These are phyloP conservation scores for Microdochium bolleyi DNA, from an alignment of 2,329 filamentous ascomycete species.

Conservation along the genomic window DNA sequence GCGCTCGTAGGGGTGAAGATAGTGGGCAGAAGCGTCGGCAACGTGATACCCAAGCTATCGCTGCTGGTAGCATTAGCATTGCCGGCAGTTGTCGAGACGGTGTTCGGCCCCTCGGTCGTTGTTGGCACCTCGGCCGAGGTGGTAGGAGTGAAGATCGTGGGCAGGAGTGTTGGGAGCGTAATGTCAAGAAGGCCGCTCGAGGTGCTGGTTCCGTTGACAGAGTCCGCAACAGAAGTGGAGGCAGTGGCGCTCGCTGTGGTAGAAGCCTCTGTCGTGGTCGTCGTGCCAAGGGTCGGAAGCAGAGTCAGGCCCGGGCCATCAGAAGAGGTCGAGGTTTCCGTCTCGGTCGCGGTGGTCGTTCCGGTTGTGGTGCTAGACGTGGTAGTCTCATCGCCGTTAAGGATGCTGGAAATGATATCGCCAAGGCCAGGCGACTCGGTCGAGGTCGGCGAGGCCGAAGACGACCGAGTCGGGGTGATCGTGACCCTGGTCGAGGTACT, in stretches of 20 bases:
- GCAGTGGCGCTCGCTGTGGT: neutral
- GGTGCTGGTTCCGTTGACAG: conserved; percentile 1
- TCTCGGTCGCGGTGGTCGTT: conserved; percentile 6
- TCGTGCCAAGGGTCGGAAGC: neutral
- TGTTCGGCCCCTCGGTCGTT: neutral
- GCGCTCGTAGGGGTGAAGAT: neutral
- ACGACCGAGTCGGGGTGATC: neutral
- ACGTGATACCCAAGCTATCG: neutral
- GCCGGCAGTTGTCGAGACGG: neutral
- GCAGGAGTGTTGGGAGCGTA: neutral
- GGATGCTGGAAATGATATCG: neutral
- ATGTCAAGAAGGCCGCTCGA: neutral
- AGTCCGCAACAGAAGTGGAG: neutral
- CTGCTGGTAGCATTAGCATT: neutral
- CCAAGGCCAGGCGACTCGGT: neutral
- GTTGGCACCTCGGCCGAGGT: neutral
- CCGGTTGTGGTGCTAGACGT: conserved; percentile 4
- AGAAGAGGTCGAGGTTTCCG: conserved; percentile 6
- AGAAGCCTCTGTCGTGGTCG: neutral
- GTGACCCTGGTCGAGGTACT: neutral
- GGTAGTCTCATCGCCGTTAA: neutral
- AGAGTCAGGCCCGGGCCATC: conserved; percentile 1
- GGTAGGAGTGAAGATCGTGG: neutral
- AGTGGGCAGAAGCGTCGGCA: neutral
- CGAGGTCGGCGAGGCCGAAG: conserved; percentile 2